Evolutionary conservation across 306 rosid species (phyloP).

Genomic region (Glycine soja): DNA sequence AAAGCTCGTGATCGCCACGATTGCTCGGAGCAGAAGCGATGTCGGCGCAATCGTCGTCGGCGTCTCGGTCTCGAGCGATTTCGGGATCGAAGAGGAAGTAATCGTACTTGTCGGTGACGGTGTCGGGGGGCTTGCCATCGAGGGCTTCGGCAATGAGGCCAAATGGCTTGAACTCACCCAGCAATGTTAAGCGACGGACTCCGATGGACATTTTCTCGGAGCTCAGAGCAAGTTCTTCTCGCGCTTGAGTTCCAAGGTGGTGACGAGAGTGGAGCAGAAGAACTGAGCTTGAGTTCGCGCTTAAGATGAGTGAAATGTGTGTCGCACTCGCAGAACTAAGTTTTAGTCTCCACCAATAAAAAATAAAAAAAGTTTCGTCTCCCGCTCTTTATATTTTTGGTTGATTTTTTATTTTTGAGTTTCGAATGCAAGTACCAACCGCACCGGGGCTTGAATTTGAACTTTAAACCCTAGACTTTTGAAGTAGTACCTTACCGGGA

Average conservation of each 20-base stretch:
- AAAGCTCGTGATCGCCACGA: constrained; percentile 87
- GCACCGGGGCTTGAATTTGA: neutral
- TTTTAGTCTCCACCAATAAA: neutral
- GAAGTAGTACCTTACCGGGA: no score
- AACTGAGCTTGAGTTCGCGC: no score
- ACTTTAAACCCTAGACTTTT: no score
- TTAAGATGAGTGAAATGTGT: no score
- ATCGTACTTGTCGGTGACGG: constrained; percentile 68
- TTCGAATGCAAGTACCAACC: constrained; percentile 3
- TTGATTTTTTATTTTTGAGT: constrained; percentile 30
- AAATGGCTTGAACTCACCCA: constrained; percentile 95
- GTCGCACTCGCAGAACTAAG: no score
- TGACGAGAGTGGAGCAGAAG: no score
- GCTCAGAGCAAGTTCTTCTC: neutral
- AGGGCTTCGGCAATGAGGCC: constrained; percentile 95
- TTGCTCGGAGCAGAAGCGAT: constrained; percentile 62
- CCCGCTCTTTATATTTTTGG: constrained; percentile 48
- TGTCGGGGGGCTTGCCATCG: constrained; percentile 76
- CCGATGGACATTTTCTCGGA: constrained; percentile 60
- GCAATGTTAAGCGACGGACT: constrained; percentile 74
- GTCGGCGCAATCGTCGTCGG: constrained; percentile 59
- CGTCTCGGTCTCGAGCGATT: constrained; percentile 66
- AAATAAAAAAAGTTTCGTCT: neutral
- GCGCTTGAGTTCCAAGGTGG: no score
- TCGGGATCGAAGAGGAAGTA: constrained; percentile 90